A percentile compares a stretch with the other conserved stretches of the same genome.
phyloP scores from a whole-genome alignment of 1,284 basidiomycete genomes.

The Apiotrichum mycotoxinovorans region DNA sequence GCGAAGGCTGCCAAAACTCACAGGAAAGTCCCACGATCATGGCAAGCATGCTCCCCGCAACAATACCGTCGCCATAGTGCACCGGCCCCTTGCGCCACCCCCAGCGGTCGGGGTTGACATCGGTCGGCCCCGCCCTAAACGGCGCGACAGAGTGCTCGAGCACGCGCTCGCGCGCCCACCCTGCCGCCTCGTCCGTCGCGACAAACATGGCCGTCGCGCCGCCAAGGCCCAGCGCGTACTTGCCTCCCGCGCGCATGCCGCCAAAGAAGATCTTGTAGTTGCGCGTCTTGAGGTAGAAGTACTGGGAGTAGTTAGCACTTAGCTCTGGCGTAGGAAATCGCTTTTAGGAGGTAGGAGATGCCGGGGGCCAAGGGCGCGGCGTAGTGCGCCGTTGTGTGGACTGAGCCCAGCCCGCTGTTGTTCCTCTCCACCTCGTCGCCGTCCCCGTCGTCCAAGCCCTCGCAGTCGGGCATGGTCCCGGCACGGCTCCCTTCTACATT shows the following conservation, averaged over 20 bases:
- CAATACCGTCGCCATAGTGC: slow-evolving; percentile 40
- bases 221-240: slow-evolving; percentile 36
- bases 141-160: background rate
- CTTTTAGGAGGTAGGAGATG: background rate
- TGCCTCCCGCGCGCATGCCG: slow-evolving; percentile 32
- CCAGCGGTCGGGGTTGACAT: slow-evolving; percentile 17
- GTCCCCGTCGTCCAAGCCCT: no score
- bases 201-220: slow-evolving; percentile 37
- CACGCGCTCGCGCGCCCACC: slow-evolving; percentile 32
- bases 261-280: slow-evolving; percentile 47
- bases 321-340: no score
- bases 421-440: no score
- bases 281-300: slow-evolving; percentile 50
- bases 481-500: background rate
- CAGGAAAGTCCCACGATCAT: slow-evolving; percentile 31
- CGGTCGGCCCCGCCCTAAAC: background rate
- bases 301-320: slow-evolving; percentile 23
- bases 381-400: no score
- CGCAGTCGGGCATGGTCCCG: no score
- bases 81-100: slow-evolving; percentile 37
- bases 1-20: no score
- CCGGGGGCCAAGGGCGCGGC: no score
- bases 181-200: slow-evolving; percentile 39
- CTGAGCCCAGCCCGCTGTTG: no score
- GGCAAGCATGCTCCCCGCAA: slow-evolving; percentile 39